phyloP scores from a whole-genome alignment of 345 rosid species.

The Adansonia digitata region DNA sequence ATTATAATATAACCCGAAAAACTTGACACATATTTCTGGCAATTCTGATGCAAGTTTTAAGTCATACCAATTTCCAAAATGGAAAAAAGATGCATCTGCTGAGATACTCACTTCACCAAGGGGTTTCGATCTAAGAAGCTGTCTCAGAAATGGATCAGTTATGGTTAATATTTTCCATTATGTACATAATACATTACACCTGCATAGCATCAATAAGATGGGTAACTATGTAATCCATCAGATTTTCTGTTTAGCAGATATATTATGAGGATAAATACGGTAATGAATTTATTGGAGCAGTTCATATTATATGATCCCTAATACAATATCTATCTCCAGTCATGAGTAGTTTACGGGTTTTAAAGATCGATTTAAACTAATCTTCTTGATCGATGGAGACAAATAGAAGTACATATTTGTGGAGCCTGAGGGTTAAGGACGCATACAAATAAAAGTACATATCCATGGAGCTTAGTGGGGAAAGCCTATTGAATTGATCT shows the following conservation, averaged over 20 bases:
- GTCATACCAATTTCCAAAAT: background rate
- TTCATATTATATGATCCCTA: background rate
- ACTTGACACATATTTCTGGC: background rate
- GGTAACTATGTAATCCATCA: background rate
- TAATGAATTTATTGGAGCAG: background rate
- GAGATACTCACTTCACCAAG: background rate
- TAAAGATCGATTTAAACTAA: background rate
- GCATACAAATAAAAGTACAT: background rate
- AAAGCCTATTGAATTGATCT: too few relatives aligned
- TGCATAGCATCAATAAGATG: slow-evolving; percentile 16
- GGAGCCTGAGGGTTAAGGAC: background rate
- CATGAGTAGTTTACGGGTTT: background rate
- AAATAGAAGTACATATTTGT: background rate
- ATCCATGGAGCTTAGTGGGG: background rate
- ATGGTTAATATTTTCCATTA: slow-evolving; percentile 11
- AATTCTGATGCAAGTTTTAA: background rate
- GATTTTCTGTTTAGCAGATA: background rate
- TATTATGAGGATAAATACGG: background rate
- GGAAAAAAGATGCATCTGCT: background rate
- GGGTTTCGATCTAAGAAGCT: background rate
- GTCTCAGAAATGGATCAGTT: background rate
- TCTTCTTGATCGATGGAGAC: background rate
- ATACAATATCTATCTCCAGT: background rate
- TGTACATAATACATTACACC: slow-evolving; percentile 27
- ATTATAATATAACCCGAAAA: background rate